Percentiles rank a stretch among this genome's conserved stretches.
These are phyloP conservation scores for Hygrophoropsis aurantiaca DNA, from an alignment of 768 basidiomycete genomes.

Conservation along the genomic window DNA sequence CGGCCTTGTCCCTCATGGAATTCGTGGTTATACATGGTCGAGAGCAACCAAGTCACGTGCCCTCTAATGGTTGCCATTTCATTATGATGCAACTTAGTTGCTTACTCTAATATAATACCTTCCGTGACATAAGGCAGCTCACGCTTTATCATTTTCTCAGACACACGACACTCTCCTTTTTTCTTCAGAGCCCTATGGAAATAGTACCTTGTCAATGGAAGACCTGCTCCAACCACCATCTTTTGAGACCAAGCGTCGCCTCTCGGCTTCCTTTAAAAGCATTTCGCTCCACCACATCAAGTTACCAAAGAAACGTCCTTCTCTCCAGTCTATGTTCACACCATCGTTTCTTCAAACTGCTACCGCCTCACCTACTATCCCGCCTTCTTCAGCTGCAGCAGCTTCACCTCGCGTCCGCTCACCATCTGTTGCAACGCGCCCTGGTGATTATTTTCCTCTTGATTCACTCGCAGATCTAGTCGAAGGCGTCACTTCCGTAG, in stretches of 20 bases:
- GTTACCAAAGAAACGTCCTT: slow-evolving; percentile 53
- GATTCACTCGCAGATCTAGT: slow-evolving; percentile 4
- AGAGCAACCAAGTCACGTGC: slow-evolving; percentile 9
- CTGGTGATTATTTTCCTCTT: not conserved
- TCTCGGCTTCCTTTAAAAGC: slow-evolving; percentile 5
- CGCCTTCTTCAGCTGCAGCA: slow-evolving; percentile 22
- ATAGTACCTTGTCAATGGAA: slow-evolving; percentile 4
- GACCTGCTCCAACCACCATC: not conserved
- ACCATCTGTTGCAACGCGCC: slow-evolving; percentile 8
- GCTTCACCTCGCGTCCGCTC: slow-evolving; percentile 16
- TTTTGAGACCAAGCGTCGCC: not conserved
- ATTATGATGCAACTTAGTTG: not conserved
- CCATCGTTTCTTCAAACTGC: slow-evolving; percentile 46
- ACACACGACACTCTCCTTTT: slow-evolving; percentile 2
- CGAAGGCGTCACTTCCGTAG: slow-evolving; percentile 6
- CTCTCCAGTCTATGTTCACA: slow-evolving; percentile 45
- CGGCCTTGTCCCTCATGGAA: no score
- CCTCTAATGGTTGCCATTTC: slow-evolving; percentile 2
- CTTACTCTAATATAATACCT: slow-evolving; percentile 1
- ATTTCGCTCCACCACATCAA: slow-evolving; percentile 15
- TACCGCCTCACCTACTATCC: slow-evolving; percentile 27
- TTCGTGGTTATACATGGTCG: not conserved
- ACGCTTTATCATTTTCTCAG: slow-evolving; percentile 6
- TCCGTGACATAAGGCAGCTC: slow-evolving; percentile 4
- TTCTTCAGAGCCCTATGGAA: slow-evolving; percentile 3